A percentile compares a stretch with the other conserved stretches of the same genome.
phyloP scores from a whole-genome alignment of 331 rosid genomes.

The Malus hybrid region DNA sequence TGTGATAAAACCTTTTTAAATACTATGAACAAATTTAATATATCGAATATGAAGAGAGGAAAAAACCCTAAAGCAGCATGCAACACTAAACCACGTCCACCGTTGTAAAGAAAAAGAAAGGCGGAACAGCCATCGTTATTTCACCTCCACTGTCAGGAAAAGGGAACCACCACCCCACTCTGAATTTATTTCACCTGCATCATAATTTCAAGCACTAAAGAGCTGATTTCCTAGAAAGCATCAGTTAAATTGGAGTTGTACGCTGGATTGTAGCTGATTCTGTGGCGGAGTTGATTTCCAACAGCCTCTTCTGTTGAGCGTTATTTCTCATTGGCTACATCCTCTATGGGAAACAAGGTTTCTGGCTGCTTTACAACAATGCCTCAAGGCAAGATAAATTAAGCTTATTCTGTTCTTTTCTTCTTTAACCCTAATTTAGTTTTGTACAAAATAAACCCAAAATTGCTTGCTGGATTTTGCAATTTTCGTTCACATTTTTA shows the following conservation, averaged over 20 bases:
- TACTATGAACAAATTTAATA: too few relatives aligned
- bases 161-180: background rate
- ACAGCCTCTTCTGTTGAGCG: background rate
- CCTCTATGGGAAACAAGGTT: background rate
- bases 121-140: background rate
- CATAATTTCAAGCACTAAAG: background rate
- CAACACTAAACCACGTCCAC: background rate
- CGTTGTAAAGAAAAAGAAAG: background rate
- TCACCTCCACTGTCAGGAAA: background rate
- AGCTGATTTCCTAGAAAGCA: background rate
- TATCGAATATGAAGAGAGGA: background rate
- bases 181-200: background rate
- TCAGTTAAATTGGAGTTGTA: background rate
- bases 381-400: background rate
- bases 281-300: background rate
- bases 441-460: background rate
- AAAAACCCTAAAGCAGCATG: background rate
- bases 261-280: background rate
- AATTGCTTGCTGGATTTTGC: background rate
- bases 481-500: background rate
- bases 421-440: background rate
- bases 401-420: background rate
- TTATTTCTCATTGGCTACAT: background rate
- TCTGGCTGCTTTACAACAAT: background rate
- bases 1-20: too few relatives aligned